Evolutionary conservation across 1,284 basidiomycete species (phyloP).

Genomic region (Polyporus tsugae): DNA sequence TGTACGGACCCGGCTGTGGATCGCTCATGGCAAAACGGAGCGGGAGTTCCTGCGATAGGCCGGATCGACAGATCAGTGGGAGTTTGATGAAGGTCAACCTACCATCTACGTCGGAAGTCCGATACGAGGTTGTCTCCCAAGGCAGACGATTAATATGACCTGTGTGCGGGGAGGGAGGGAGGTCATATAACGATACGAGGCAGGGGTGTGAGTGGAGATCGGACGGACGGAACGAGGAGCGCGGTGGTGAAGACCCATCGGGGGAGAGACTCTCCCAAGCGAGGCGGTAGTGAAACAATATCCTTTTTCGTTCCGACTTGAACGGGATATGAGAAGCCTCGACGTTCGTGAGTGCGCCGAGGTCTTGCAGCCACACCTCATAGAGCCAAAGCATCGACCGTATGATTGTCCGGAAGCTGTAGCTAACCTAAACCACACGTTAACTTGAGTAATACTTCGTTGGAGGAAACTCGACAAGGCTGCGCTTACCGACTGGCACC

Average conservation of each 20-base stretch:
- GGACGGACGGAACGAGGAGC: background rate
- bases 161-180: too few species aligned
- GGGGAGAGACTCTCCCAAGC: conserved; percentile 10
- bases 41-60: conserved; percentile 13
- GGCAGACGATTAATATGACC: too few species aligned
- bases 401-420: conserved; percentile 8
- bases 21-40: background rate
- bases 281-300: conserved; percentile 8
- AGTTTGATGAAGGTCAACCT: background rate
- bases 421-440: conserved; percentile 4
- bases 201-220: background rate
- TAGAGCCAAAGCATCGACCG: background rate
- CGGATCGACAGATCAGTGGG: conserved; percentile 3
- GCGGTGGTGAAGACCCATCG: background rate
- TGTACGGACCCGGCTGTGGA: background rate
- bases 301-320: background rate
- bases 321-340: background rate
- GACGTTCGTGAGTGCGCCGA: conserved; percentile 3
- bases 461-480: background rate
- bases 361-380: background rate
- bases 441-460: background rate
- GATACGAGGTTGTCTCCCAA: too few species aligned
- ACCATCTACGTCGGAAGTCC: background rate
- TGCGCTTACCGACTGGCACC: conserved; percentile 5
- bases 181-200: background rate